Conservation (phyloP, 176 grass and related monocot species). For the Lolium multiflorum region DNA sequence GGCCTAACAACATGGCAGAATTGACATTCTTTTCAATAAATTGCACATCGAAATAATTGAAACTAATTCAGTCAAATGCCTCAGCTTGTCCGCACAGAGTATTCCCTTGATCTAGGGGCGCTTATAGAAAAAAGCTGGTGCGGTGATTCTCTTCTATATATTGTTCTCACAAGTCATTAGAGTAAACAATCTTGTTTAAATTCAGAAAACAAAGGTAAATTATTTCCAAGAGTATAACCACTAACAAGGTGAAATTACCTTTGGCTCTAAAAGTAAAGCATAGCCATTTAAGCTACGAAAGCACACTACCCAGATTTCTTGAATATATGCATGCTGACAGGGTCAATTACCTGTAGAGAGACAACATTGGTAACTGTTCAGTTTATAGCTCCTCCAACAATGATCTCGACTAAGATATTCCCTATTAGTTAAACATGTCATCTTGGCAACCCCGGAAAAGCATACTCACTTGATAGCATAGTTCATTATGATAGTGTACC, state of each 20-base stretch:
- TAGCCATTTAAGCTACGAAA: slow-evolving; percentile 5
- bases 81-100: background rate
- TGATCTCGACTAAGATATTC: slow-evolving; percentile 7
- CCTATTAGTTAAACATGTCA: slow-evolving; percentile 2
- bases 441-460: background rate
- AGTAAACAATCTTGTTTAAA: background rate
- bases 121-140: background rate
- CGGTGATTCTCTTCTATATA: background rate
- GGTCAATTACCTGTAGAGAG: background rate
- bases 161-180: background rate
- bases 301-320: background rate
- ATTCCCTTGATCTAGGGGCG: background rate
- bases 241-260: slow-evolving; percentile 20
- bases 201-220: background rate
- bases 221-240: slow-evolving; percentile 16
- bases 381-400: slow-evolving; percentile 4
- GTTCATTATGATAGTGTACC: slow-evolving; percentile 9
- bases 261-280: background rate
- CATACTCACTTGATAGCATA: slow-evolving; percentile 34
- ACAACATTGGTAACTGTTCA: background rate
- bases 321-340: background rate
- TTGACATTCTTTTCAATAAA: background rate
- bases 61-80: background rate
- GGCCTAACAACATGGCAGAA: background rate
- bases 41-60: background rate